Conservation (phyloP, 108 stramenopile species). For the Nitzschia sp. region DNA sequence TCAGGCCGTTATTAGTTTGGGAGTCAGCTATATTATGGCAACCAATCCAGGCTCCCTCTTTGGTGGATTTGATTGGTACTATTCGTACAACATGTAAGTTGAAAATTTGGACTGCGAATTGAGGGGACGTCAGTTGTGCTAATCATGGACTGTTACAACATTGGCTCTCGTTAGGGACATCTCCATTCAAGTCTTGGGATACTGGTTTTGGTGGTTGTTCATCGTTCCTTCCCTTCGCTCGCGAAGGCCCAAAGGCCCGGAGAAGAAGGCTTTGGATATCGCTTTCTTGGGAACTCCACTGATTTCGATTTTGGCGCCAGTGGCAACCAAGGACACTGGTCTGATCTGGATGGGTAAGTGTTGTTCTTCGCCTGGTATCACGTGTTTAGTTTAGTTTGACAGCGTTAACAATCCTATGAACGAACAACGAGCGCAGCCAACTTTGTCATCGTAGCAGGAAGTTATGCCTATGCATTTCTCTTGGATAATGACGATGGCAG, state of each 20-base stretch:
- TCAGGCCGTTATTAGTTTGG: conserved; percentile 87
- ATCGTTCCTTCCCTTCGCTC: conserved; percentile 91
- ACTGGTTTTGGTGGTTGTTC: conserved; percentile 99
- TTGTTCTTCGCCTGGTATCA: neutral
- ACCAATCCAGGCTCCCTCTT: conserved; percentile 71
- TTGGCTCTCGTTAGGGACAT: conserved; percentile 73
- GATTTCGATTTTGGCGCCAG: conserved; percentile 83
- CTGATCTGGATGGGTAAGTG: conserved; percentile 72
- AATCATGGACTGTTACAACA: too few species aligned
- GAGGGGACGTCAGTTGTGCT: neutral
- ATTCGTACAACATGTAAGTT: conserved; percentile 46
- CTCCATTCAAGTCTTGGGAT: conserved; percentile 89
- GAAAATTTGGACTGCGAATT: neutral
- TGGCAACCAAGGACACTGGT: conserved; percentile 89
- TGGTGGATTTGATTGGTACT: conserved; percentile 75
- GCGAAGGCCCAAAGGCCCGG: conserved; percentile 81
- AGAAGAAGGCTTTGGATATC: conserved; percentile 94
- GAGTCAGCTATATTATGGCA: conserved; percentile 87
- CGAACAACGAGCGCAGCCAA: conserved; percentile 58
- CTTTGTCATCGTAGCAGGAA: conserved; percentile 69
- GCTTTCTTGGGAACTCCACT: conserved; percentile 94
- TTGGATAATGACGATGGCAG: conserved; percentile 46
- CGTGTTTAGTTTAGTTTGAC: neutral
- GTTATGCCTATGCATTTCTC: conserved; percentile 71
- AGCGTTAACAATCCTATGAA: neutral